Evolutionary conservation across 805 yeast genomes (phyloP), one percentile per base, ranked within the genome.

Genomic region (Priceomyces melissophilus): DNA sequence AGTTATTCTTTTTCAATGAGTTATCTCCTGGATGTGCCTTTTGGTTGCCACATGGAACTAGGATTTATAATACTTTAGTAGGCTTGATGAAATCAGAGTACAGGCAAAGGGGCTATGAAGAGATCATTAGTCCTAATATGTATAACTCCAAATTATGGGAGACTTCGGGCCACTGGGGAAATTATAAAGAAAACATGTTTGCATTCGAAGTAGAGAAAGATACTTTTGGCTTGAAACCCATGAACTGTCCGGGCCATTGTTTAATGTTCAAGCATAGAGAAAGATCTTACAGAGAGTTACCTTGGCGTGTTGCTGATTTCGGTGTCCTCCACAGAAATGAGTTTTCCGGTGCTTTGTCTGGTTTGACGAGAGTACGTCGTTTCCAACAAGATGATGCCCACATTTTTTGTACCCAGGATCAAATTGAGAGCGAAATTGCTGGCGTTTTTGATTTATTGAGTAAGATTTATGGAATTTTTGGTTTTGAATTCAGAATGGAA

Each of bases 301-400:
- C 99, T 58, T 86, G 96, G 95, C 86, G 99, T 76, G 95, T 88
- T 69, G 96, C 98, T 44, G 99, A 91, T 67, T 90, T 90, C 51
- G 96, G 97, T 68, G 97, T 91, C 40, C 77, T 91, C 53, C 99
- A 91, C 74, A 83, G 99, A 76, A 91, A 91, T 65, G 99, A 91
- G 69, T 87, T 84, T 55, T 82, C 93, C 32, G 98, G 98, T 68
- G 97, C 98, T 10, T 75, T 91, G 52, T 81, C 96, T 32, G 75
- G 75, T 28, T 81, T 91, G 65, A 93, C 99, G 42, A 85, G 99
- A 72, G 98, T 93, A 35, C 86, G 99, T 73, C 82, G 98, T 69
- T 91, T 91, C 86, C 99, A 91, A 69, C 99, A 91, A 73, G 99
- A 91, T 67, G 99, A 91, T 70, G 97, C 96, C 36, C 99, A 91